Evolutionary conservation across 2,329 filamentous ascomycete species (phyloP).

Genomic region (Ascochyta koolunga): DNA sequence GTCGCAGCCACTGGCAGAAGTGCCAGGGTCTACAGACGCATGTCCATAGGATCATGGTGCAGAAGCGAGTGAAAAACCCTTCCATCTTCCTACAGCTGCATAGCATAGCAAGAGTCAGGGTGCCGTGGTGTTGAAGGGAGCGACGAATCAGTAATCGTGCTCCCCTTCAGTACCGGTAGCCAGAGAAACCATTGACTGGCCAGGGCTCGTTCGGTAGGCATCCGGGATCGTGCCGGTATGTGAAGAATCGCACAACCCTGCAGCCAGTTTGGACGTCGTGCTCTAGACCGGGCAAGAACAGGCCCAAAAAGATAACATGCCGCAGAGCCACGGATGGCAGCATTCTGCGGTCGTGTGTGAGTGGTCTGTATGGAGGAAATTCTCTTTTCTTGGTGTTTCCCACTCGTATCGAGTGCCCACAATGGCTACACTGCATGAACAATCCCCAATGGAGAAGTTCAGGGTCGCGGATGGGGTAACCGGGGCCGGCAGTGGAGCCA

Average conservation of each 20-base stretch:
- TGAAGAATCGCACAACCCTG: slow-evolving; percentile 7
- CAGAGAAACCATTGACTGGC: neutral
- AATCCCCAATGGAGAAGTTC: slow-evolving; percentile 11
- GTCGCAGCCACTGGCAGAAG: slow-evolving; percentile 7
- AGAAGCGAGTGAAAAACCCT: neutral
- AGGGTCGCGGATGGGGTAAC: slow-evolving; percentile 15
- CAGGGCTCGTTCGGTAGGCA: slow-evolving; percentile 4
- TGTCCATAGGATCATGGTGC: neutral
- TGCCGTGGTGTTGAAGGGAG: neutral
- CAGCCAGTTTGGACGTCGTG: neutral
- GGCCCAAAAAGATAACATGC: neutral
- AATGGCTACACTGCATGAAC: neutral
- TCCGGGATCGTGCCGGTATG: slow-evolving; percentile 1
- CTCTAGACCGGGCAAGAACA: slow-evolving; percentile 6
- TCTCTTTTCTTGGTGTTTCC: neutral
- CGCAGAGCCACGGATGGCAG: slow-evolving; percentile 1
- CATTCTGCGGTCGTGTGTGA: slow-evolving; percentile 1
- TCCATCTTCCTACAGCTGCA: neutral
- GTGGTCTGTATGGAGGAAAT: slow-evolving; percentile 5
- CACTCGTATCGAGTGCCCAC: slow-evolving; percentile 6
- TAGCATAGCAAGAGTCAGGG: slow-evolving; percentile 1
- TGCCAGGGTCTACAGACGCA: slow-evolving; percentile 1
- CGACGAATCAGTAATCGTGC: slow-evolving; percentile 1
- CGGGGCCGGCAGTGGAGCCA: slow-evolving; percentile 7
- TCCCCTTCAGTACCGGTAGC: neutral